Conservation (phyloP, 148 eudicot genomes). For the Spergularia bocconei region DNA sequence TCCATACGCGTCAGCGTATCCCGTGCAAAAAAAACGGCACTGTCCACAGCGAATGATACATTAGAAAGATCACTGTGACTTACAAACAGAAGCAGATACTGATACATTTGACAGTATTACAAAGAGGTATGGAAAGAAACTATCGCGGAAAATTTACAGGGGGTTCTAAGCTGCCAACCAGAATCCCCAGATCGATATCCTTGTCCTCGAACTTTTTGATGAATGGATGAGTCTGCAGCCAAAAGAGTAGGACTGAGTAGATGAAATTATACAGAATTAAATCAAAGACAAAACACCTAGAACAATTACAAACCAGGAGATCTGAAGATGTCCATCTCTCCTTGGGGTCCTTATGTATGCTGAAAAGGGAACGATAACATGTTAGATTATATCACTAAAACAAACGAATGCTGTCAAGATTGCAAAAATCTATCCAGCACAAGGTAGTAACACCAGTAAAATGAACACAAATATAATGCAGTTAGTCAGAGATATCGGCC, state of each 20-base stretch:
- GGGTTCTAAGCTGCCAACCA: slow-evolving; percentile 78
- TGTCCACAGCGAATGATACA: slow-evolving; percentile 2
- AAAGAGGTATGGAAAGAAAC: slow-evolving; percentile 1
- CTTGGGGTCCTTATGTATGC: slow-evolving; percentile 89
- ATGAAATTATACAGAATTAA: neutral
- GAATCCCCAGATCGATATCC: slow-evolving; percentile 78
- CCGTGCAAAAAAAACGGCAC: neutral
- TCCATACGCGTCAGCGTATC: neutral
- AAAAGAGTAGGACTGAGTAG: slow-evolving; percentile 9
- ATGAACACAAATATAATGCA: neutral
- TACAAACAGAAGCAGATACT: slow-evolving; percentile 14
- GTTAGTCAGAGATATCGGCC: neutral
- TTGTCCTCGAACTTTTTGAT: slow-evolving; percentile 93
- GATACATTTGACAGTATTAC: slow-evolving; percentile 23
- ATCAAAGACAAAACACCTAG: neutral
- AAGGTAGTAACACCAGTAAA: neutral
- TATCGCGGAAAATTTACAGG: slow-evolving; percentile 79
- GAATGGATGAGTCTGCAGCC: slow-evolving; percentile 78
- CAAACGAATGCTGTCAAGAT: neutral
- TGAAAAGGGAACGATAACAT: slow-evolving; percentile 32
- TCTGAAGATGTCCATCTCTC: slow-evolving; percentile 78
- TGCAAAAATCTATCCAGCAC: neutral
- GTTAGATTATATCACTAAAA: slow-evolving; percentile 8
- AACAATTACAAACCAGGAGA: slow-evolving; percentile 66
- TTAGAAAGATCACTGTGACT: neutral